Evolutionary conservation across 2,329 filamentous ascomycete genomes (phyloP).

Genomic region (Aspergillus tubingensis): DNA sequence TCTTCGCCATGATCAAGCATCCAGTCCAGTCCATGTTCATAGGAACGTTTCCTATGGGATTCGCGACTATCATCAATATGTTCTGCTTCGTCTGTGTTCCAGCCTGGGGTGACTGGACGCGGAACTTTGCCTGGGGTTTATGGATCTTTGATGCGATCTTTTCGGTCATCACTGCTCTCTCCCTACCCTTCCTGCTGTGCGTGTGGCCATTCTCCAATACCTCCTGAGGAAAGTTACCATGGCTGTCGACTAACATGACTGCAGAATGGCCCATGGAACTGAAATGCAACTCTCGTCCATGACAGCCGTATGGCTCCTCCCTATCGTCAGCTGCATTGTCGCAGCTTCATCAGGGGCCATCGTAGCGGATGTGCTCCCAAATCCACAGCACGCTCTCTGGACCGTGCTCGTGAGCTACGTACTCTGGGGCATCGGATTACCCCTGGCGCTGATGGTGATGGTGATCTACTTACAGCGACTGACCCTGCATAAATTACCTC

Average conservation of each 20-base stretch:
- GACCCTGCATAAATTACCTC: conserved; percentile 67
- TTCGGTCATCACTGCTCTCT: conserved; percentile 57
- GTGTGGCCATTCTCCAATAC: conserved; percentile 6
- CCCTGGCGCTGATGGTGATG: conserved; percentile 64
- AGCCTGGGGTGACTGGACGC: conserved; percentile 62
- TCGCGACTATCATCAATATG: conserved; percentile 69
- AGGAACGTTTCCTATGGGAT: conserved; percentile 68
- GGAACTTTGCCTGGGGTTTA: conserved; percentile 57
- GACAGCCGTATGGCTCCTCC: conserved; percentile 67
- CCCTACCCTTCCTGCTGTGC: conserved; percentile 60
- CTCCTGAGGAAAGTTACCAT: no score
- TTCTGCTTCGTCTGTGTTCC: conserved; percentile 61
- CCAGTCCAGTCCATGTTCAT: conserved; percentile 69
- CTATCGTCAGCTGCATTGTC: conserved; percentile 68
- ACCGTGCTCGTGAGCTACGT: conserved; percentile 68
- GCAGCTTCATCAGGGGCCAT: conserved; percentile 65
- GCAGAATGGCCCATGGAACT: conserved; percentile 27
- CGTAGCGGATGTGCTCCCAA: conserved; percentile 60
- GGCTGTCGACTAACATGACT: not conserved
- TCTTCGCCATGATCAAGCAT: conserved; percentile 66
- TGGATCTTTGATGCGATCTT: conserved; percentile 61
- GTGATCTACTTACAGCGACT: conserved; percentile 71
- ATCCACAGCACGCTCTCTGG: conserved; percentile 58
- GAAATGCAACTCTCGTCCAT: conserved; percentile 54
- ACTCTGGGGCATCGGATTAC: conserved; percentile 68